Conservation (phyloP, 2,329 filamentous ascomycete species). For the Pyrenophora graminea region DNA sequence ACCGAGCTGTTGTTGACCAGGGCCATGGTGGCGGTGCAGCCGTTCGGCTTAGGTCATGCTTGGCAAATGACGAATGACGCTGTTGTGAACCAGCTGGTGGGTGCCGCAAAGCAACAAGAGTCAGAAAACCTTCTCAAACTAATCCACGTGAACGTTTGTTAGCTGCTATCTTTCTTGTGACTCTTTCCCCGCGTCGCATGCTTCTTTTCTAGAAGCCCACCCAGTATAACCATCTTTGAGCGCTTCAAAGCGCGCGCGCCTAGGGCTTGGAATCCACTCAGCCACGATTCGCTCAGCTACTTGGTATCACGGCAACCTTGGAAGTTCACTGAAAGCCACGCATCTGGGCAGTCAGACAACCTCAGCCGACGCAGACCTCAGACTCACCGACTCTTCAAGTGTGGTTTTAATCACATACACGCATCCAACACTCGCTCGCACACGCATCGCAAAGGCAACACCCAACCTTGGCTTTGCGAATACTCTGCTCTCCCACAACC, state of each 20-base stretch:
- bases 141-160: constrained; percentile 9
- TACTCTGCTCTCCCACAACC: constrained; percentile 13
- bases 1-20: constrained; percentile 1
- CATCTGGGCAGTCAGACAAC: constrained; percentile 17
- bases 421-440: constrained; percentile 6
- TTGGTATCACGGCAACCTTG: constrained; percentile 11
- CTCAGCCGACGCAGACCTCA: neutral
- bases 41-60: constrained; percentile 6
- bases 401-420: constrained; percentile 5
- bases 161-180: constrained; percentile 10
- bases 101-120: constrained; percentile 8
- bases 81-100: constrained; percentile 10
- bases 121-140: constrained; percentile 12
- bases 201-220: neutral
- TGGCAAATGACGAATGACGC: constrained; percentile 15
- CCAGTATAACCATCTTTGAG: constrained; percentile 20
- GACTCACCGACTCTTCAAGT: constrained; percentile 2
- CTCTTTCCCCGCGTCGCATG: constrained; percentile 8
- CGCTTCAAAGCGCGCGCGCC: constrained; percentile 32
- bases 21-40: constrained; percentile 16
- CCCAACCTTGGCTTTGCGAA: constrained; percentile 1
- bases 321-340: constrained; percentile 4
- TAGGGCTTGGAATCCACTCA: constrained; percentile 25
- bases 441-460: constrained; percentile 15
- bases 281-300: constrained; percentile 17